A percentile compares a stretch with the other conserved stretches of the same genome.
Evolutionary conservation across 306 rosid genomes (phyloP).

Genomic region (Sicyos baderoa): DNA sequence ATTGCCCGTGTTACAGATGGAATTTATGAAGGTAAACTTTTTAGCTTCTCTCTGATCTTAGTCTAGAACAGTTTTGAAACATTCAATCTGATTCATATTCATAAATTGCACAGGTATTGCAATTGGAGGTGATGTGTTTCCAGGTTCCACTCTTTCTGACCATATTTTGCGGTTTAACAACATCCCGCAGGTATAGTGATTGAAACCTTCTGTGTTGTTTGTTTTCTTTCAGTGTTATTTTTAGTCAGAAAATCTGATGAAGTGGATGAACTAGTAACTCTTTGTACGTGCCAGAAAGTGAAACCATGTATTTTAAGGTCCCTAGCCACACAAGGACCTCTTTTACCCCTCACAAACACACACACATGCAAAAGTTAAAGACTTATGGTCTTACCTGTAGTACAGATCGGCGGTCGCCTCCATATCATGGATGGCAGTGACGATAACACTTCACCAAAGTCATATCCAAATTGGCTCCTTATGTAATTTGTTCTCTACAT

Average conservation of each 20-base stretch:
- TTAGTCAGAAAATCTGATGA: neutral
- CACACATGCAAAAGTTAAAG: neutral
- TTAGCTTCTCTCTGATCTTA: neutral
- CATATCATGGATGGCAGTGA: neutral
- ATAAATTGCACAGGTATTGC: slow-evolving; percentile 62
- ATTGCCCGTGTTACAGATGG: slow-evolving; percentile 97
- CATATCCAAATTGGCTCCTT: neutral
- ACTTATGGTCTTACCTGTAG: neutral
- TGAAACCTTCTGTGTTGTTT: slow-evolving; percentile 16
- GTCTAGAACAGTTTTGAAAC: slow-evolving; percentile 15
- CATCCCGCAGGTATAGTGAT: slow-evolving; percentile 72
- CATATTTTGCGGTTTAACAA: slow-evolving; percentile 96
- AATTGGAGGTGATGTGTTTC: slow-evolving; percentile 99
- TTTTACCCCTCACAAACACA: neutral
- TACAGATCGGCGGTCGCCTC: neutral
- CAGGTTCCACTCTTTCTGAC: slow-evolving; percentile 95
- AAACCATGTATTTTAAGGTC: slow-evolving; percentile 5
- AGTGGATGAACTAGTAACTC: neutral
- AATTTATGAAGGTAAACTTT: slow-evolving; percentile 70
- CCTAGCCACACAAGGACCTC: neutral
- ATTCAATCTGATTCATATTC: slow-evolving; percentile 6
- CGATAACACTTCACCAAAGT: neutral
- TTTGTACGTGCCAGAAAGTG: neutral
- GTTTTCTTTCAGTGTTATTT: slow-evolving; percentile 17
- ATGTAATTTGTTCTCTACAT: slow-evolving; percentile 14